Evolutionary conservation across 176 grass and related monocot species (phyloP).

Genomic region (Phoenix roebelenii): DNA sequence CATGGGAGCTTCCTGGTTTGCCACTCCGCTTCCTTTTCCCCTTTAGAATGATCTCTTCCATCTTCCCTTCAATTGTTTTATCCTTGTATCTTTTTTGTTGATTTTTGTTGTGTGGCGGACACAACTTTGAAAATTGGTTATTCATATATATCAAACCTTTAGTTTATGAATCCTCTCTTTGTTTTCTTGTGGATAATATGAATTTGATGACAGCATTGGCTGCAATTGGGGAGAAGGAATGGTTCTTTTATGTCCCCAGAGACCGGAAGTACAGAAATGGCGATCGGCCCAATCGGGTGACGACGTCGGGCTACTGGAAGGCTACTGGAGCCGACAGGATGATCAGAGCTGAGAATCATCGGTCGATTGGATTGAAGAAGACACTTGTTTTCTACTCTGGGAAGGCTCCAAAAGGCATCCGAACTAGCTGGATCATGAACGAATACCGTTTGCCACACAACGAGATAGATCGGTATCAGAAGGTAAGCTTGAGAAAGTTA

Average conservation of each 20-base stretch:
- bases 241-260: constrained; percentile 96
- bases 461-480: constrained; percentile 57
- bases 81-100: no score
- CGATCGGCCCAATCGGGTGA: constrained; percentile 88
- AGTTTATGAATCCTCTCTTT: background rate
- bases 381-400: constrained; percentile 99
- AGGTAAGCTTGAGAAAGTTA: constrained; percentile 26
- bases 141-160: no score
- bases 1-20: constrained; percentile 92
- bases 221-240: constrained; percentile 97
- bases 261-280: constrained; percentile 98
- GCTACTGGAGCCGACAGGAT: constrained; percentile 87
- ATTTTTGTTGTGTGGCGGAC: no score
- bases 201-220: constrained; percentile 47
- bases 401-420: constrained; percentile 86
- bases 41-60: no score
- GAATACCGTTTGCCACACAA: constrained; percentile 72
- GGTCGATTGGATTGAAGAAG: constrained; percentile 87
- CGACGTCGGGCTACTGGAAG: constrained; percentile 94
- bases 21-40: background rate
- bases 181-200: background rate
- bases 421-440: constrained; percentile 98
- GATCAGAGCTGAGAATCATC: constrained; percentile 51
- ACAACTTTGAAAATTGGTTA: no score
- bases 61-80: no score